Percentiles rank a stretch among this genome's conserved stretches.
Evolutionary conservation across 257 asterid genomes (phyloP).

Genomic region (Ophiorrhiza pumila): DNA sequence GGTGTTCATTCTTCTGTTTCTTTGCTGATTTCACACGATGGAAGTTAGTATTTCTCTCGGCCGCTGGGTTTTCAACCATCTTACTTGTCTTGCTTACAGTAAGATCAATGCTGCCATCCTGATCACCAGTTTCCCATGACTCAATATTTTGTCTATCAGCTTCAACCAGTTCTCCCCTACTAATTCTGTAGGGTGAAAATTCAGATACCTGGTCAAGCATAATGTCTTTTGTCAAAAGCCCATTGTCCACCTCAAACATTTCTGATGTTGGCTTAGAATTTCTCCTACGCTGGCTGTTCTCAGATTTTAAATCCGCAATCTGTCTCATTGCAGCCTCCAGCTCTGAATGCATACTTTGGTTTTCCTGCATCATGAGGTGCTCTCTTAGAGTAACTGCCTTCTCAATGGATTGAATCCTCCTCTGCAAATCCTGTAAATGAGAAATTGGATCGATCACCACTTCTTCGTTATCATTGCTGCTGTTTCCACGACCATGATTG

Average conservation of each 20-base stretch:
- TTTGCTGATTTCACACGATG: conserved; percentile 43
- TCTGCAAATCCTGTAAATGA: conserved; percentile 48
- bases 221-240: conserved; percentile 78
- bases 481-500: conserved; percentile 19
- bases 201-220: conserved; percentile 90
- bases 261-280: conserved; percentile 48
- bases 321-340: conserved; percentile 60
- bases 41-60: conserved; percentile 25
- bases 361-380: conserved; percentile 55
- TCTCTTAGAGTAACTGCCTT: conserved; percentile 49
- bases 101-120: conserved; percentile 29
- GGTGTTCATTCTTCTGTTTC: conserved; percentile 41
- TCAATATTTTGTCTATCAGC: conserved; percentile 40
- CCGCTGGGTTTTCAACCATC: conserved; percentile 26
- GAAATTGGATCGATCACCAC: conserved; percentile 26
- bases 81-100: conserved; percentile 27
- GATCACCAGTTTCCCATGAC: conserved; percentile 37
- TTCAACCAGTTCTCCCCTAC: conserved; percentile 54
- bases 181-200: conserved; percentile 54
- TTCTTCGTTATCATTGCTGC: conserved; percentile 27
- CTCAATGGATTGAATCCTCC: conserved; percentile 54
- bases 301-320: conserved; percentile 68
- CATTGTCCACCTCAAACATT: conserved; percentile 60
- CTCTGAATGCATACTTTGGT: conserved; percentile 47
- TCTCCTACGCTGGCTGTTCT: conserved; percentile 43